Conservation (phyloP, 73 alveolate species). For the Stentor roeselii region DNA sequence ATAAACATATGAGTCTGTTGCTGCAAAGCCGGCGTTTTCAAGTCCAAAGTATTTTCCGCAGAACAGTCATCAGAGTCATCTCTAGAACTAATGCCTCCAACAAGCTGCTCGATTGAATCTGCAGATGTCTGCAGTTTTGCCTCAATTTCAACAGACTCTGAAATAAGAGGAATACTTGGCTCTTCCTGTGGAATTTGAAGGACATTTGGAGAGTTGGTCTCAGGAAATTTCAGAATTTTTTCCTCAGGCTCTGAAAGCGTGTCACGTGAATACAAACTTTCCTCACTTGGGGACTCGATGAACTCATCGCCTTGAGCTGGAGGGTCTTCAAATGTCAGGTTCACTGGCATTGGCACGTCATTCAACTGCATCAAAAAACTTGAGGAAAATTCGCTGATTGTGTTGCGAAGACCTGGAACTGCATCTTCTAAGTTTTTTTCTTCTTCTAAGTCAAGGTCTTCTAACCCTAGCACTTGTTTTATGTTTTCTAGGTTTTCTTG, state of each 20-base stretch:
- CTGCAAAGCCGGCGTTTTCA: background rate
- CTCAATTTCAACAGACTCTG: background rate
- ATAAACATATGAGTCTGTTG: background rate
- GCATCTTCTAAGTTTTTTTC: too few relatives aligned
- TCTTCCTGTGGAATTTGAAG: background rate
- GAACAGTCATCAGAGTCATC: background rate
- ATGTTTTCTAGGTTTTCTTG: conserved; percentile 2
- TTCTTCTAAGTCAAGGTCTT: background rate
- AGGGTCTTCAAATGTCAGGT: background rate
- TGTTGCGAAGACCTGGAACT: too few relatives aligned
- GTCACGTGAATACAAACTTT: background rate
- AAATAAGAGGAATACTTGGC: background rate
- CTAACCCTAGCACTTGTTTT: background rate
- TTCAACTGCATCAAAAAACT: background rate
- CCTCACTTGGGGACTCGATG: background rate
- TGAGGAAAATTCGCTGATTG: background rate
- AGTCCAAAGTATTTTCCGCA: too few relatives aligned
- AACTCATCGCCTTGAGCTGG: background rate
- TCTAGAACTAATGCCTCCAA: background rate
- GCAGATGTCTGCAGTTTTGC: background rate
- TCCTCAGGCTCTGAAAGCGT: background rate
- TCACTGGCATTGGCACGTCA: background rate
- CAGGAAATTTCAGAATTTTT: background rate
- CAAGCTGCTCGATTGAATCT: background rate
- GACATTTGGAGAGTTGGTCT: background rate